Conservation (phyloP, 192 early-diverging fungal genomes). For the Gigaspora rosea region DNA sequence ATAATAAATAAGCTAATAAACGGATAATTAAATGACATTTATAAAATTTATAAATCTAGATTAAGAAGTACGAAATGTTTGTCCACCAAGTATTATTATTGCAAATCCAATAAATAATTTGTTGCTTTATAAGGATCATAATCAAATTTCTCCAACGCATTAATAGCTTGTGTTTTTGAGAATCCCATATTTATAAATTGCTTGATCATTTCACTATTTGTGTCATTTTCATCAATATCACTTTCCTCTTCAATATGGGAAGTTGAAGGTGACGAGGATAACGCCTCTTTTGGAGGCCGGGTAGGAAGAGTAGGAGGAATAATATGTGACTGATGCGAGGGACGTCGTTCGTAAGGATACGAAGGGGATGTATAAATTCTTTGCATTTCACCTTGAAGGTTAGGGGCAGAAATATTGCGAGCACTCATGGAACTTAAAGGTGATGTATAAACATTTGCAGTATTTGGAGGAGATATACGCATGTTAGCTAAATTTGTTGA, state of each 20-base stretch:
- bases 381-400: not conserved
- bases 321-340: not conserved
- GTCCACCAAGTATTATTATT: not conserved
- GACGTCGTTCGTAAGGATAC: not conserved
- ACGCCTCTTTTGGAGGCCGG: constrained; percentile 9
- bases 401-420: not conserved
- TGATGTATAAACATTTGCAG: not conserved
- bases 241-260: not conserved
- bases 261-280: not conserved
- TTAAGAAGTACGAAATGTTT: too few relatives aligned
- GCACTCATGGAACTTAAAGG: constrained; percentile 5
- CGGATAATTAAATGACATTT: too few relatives aligned
- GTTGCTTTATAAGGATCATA: constrained; percentile 73
- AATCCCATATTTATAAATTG: constrained; percentile 76
- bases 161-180: constrained; percentile 61
- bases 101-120: constrained; percentile 71
- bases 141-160: constrained; percentile 70
- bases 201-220: constrained; percentile 36
- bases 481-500: not conserved
- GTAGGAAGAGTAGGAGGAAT: not conserved
- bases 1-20: too few relatives aligned
- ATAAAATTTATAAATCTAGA: too few relatives aligned
- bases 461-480: not conserved
- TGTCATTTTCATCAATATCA: constrained; percentile 34
- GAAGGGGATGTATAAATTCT: not conserved